Evolutionary conservation across 2,329 filamentous ascomycete species (phyloP).

Genomic region (Xylaria sp.): DNA sequence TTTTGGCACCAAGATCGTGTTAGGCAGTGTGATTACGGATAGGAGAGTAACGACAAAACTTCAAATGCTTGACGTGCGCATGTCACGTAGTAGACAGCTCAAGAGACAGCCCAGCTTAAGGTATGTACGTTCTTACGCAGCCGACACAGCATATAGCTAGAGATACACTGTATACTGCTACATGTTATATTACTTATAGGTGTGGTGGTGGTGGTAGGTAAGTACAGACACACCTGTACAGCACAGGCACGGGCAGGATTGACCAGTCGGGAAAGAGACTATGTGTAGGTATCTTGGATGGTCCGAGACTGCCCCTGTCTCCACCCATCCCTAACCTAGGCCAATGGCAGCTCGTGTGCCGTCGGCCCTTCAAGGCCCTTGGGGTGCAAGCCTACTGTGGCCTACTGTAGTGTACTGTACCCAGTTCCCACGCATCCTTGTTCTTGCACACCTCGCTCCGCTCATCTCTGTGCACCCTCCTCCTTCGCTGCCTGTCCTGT

Average conservation of each 20-base stretch:
- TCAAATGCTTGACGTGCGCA: background rate
- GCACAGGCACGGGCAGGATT: conserved; percentile 36
- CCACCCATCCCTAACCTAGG: conserved; percentile 28
- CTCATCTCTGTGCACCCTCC: conserved; percentile 32
- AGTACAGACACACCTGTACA: conserved; percentile 25
- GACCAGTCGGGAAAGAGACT: conserved; percentile 32
- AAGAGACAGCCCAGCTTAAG: background rate
- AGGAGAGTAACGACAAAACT: background rate
- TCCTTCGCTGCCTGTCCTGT: conserved; percentile 30
- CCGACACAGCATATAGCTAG: background rate
- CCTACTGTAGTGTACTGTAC: conserved; percentile 7
- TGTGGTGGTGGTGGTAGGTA: background rate
- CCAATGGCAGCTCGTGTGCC: conserved; percentile 32
- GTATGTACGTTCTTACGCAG: background rate
- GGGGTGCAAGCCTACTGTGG: conserved; percentile 5
- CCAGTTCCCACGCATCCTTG: conserved; percentile 29
- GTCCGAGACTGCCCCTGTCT: conserved; percentile 26
- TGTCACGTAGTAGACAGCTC: background rate
- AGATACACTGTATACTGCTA: background rate
- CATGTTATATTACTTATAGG: background rate
- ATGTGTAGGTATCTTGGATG: conserved; percentile 12
- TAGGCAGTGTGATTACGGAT: background rate
- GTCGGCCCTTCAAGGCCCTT: conserved; percentile 18
- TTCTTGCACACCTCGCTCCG: conserved; percentile 33
- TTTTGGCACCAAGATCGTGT: background rate